Conservation (phyloP, 2,329 filamentous ascomycete species). For the Aspergillus arachidicola region DNA sequence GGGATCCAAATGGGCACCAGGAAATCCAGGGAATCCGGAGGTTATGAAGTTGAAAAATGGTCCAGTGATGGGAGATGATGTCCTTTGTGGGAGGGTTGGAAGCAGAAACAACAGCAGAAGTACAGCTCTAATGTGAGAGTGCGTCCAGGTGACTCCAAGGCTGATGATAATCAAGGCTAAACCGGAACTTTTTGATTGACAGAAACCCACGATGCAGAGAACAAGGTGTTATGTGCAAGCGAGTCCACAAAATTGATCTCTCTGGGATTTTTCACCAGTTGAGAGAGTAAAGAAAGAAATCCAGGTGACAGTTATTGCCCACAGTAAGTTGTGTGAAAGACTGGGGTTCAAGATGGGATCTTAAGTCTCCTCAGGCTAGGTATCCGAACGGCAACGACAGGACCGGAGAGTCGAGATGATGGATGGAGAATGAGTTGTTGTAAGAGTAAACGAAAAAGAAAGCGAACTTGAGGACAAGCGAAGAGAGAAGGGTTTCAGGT, state of each 20-base stretch:
- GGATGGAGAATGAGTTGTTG: conserved; percentile 3
- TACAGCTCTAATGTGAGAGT: conserved; percentile 27
- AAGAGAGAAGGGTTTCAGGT: conserved; percentile 23
- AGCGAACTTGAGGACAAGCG: conserved; percentile 13
- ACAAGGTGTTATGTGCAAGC: conserved; percentile 16
- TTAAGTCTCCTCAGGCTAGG: conserved; percentile 15
- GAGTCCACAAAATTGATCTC: conserved; percentile 16
- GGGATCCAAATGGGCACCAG: conserved; percentile 33
- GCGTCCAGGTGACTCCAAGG: conserved; percentile 27
- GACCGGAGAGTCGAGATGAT: conserved; percentile 11
- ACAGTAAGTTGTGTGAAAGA: conserved; percentile 16
- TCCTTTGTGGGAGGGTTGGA: conserved; percentile 16
- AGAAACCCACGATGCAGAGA: conserved; percentile 19
- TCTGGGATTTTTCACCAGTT: conserved; percentile 15
- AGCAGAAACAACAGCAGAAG: conserved; percentile 29
- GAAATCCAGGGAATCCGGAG: conserved; percentile 18
- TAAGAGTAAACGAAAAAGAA: conserved; percentile 2
- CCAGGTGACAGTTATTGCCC: conserved; percentile 20
- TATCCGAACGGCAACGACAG: conserved; percentile 16
- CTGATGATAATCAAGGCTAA: conserved; percentile 23
- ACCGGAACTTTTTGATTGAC: conserved; percentile 20
- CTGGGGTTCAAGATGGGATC: conserved; percentile 9
- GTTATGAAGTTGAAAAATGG: conserved; percentile 19
- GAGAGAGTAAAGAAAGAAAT: conserved; percentile 23
- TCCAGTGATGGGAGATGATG: conserved; percentile 21